A percentile compares a stretch with the other conserved stretches of the same genome.
phyloP scores from a whole-genome alignment of 2,329 filamentous ascomycete species.

The Raffaelea albimanens region DNA sequence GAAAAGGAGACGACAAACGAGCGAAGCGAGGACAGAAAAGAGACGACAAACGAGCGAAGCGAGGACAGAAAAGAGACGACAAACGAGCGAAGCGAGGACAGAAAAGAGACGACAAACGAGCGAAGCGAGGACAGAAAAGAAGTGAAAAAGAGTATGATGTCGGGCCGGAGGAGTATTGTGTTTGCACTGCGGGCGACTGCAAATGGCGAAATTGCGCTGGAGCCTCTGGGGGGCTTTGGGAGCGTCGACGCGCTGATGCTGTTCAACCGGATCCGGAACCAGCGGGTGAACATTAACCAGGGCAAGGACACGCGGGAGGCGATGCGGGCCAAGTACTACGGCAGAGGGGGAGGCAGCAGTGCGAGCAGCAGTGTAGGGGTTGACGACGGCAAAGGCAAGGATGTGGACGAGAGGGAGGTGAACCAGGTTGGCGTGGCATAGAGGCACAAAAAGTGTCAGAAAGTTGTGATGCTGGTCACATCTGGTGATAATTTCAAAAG shows the following conservation, averaged over 20 bases:
- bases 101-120: background rate
- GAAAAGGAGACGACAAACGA: background rate
- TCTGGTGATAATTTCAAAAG: too few relatives aligned
- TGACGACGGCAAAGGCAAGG: background rate
- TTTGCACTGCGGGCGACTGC: constrained; percentile 15
- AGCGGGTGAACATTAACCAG: constrained; percentile 14
- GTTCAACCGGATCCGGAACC: constrained; percentile 11
- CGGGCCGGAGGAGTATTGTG: constrained; percentile 14
- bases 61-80: background rate
- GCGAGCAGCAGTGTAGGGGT: background rate
- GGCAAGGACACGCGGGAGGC: constrained; percentile 7
- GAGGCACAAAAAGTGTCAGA: background rate
- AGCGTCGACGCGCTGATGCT: constrained; percentile 7
- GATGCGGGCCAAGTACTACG: constrained; percentile 5
- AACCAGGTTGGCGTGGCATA: background rate
- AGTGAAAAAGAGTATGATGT: background rate
- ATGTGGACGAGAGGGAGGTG: too few relatives aligned
- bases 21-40: too few relatives aligned
- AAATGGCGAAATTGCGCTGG: constrained; percentile 9
- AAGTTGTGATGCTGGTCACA: too few relatives aligned
- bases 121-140: too few relatives aligned
- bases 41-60: too few relatives aligned
- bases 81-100: too few relatives aligned
- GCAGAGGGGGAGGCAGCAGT: background rate
- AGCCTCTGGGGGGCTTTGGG: constrained; percentile 7